A percentile compares a stretch with the other conserved stretches of the same genome.
Conservation (phyloP, 768 basidiomycete genomes). For the Kwoniella botswanensis region DNA sequence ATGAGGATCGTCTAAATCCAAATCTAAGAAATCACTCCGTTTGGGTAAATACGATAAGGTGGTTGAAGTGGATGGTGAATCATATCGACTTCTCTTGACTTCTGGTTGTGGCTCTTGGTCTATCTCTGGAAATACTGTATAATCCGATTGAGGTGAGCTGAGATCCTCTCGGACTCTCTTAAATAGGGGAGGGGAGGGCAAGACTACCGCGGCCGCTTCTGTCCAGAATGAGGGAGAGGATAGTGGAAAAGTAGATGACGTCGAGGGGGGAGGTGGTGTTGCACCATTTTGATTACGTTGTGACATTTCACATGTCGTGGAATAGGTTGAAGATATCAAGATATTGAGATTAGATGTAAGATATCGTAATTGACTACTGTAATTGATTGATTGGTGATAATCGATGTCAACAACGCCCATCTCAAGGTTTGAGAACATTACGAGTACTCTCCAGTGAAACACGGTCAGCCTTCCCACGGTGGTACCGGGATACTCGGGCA, state of each 20-base stretch:
- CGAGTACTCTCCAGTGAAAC: background rate
- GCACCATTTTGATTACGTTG: conserved; percentile 17
- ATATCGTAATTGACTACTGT: too few relatives aligned
- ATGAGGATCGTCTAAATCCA: conserved; percentile 34
- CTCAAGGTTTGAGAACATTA: conserved; percentile 10
- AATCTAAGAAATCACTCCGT: conserved; percentile 30
- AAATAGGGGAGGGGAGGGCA: conserved; percentile 18
- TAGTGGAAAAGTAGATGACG: conserved; percentile 42
- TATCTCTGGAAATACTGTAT: conserved; percentile 1
- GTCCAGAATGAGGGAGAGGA: conserved; percentile 51
- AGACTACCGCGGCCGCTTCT: conserved; percentile 32
- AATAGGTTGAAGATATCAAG: background rate
- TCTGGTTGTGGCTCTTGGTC: conserved; percentile 10
- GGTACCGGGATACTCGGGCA: background rate
- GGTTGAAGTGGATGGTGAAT: conserved; percentile 24
- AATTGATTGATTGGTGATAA: too few relatives aligned
- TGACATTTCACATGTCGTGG: conserved; percentile 24
- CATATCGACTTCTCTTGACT: conserved; percentile 7
- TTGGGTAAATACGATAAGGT: conserved; percentile 47
- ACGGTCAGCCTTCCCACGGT: conserved; percentile 4
- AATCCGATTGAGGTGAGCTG: conserved; percentile 18
- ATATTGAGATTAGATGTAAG: background rate
- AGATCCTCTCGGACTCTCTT: conserved; percentile 14
- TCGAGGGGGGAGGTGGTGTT: conserved; percentile 12
- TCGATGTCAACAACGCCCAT: conserved; percentile 2